These are phyloP conservation scores for Thraustotheca clavata DNA, from an alignment of 352 stramenopile genomes.

Conservation along the genomic window DNA sequence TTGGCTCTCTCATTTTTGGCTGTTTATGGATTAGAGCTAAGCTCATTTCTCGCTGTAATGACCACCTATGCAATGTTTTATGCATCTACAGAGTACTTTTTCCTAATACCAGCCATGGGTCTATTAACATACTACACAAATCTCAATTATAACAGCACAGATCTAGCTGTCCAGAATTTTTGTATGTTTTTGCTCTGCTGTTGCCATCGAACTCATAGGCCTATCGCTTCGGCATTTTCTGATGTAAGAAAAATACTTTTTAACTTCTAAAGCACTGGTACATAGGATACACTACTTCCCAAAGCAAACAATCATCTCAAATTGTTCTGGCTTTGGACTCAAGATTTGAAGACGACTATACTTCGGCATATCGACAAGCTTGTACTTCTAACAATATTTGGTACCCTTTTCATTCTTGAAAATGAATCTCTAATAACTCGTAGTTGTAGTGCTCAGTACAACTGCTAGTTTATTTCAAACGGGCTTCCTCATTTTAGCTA, in stretches of 20 bases:
- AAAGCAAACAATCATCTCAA: constrained; percentile 43
- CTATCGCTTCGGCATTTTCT: neutral
- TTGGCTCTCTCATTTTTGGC: constrained; percentile 27
- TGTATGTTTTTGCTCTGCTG: constrained; percentile 70
- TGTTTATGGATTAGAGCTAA: constrained; percentile 44
- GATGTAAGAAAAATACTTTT: neutral
- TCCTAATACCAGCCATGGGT: constrained; percentile 48
- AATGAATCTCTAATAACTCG: neutral
- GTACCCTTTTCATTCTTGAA: constrained; percentile 26
- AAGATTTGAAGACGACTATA: constrained; percentile 62
- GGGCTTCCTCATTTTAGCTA: constrained; percentile 70
- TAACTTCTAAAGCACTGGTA: neutral
- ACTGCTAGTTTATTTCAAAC: constrained; percentile 76
- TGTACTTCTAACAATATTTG: constrained; percentile 72
- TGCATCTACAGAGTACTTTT: constrained; percentile 48
- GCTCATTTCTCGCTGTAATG: constrained; percentile 48
- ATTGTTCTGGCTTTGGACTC: constrained; percentile 50
- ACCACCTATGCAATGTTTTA: constrained; percentile 53
- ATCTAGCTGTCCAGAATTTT: constrained; percentile 65
- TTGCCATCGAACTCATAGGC: constrained; percentile 34
- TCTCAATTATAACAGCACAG: constrained; percentile 65
- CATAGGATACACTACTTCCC: neutral
- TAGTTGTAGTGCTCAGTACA: constrained; percentile 73
- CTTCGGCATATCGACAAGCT: constrained; percentile 70
- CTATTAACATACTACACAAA: constrained; percentile 38